Percentiles rank a stretch among this genome's conserved stretches.
These are phyloP conservation scores for Cladosporium sp. DNA, from an alignment of 2,329 filamentous ascomycete species.

Conservation along the genomic window DNA sequence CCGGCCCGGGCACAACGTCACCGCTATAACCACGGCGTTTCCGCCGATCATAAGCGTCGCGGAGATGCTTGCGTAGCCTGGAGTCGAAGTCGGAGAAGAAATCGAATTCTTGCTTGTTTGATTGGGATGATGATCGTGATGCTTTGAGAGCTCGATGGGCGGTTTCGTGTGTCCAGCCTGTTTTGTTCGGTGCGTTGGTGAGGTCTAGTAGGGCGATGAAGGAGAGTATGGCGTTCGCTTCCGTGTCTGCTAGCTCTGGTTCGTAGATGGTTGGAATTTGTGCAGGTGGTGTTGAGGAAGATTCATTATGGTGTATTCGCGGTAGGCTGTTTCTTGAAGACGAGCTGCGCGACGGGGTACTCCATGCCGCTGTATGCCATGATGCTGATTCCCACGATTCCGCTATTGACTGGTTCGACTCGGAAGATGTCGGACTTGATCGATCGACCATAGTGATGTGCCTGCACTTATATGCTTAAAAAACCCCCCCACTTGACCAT, in stretches of 20 bases:
- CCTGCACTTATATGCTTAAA: too few species aligned
- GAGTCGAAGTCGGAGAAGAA: conserved; percentile 1
- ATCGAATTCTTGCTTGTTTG: background rate
- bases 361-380: too few species aligned
- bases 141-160: background rate
- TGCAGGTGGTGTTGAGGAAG: too few species aligned
- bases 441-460: too few species aligned
- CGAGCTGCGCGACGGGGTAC: too few species aligned
- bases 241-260: background rate
- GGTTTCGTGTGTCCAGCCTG: background rate
- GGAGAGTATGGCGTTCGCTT: background rate
- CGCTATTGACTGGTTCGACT: too few species aligned
- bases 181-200: background rate
- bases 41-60: background rate
- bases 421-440: too few species aligned
- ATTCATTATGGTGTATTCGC: too few species aligned
- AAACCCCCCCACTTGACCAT: too few species aligned
- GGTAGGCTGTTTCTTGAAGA: too few species aligned
- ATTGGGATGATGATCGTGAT: background rate
- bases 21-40: background rate
- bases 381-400: too few species aligned
- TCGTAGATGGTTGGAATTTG: too few species aligned
- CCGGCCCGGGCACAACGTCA: background rate
- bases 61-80: background rate
- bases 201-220: background rate